Conservation (phyloP, 345 rosid species). For the Anacardium occidentale region DNA sequence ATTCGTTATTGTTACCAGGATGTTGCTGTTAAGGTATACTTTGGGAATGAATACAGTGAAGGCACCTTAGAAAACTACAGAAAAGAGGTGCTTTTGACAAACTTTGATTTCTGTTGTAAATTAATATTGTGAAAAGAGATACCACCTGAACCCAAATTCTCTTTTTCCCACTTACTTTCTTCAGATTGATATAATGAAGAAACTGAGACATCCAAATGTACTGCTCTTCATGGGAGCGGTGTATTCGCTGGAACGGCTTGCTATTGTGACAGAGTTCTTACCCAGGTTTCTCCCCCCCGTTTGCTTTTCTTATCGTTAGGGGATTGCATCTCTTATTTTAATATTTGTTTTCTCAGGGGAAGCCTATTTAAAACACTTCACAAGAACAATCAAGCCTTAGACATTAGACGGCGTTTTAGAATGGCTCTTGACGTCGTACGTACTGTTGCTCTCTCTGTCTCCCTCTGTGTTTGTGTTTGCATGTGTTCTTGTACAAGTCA, state of each 20-base stretch:
- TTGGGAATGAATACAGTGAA: slow-evolving; percentile 55
- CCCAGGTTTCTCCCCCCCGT: slow-evolving; percentile 86
- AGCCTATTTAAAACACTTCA: slow-evolving; percentile 90
- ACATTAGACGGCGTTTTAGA: slow-evolving; percentile 62
- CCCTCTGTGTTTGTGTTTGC: background rate
- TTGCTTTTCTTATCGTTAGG: background rate
- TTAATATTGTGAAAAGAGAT: background rate
- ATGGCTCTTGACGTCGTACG: slow-evolving; percentile 93
- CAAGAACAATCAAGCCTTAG: slow-evolving; percentile 63
- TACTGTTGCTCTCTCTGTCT: slow-evolving; percentile 17
- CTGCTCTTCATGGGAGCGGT: slow-evolving; percentile 94
- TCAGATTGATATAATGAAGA: slow-evolving; percentile 81
- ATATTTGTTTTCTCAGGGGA: slow-evolving; percentile 49
- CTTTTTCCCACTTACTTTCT: background rate
- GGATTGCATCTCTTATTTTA: background rate
- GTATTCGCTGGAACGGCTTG: slow-evolving; percentile 64
- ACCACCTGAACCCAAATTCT: background rate
- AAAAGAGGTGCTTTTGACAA: slow-evolving; percentile 60
- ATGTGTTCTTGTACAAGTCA: background rate
- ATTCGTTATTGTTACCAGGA: slow-evolving; percentile 44
- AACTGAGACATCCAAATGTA: slow-evolving; percentile 87
- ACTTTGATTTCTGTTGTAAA: background rate
- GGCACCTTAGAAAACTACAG: slow-evolving; percentile 56
- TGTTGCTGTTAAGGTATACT: slow-evolving; percentile 84
- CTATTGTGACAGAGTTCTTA: slow-evolving; percentile 77